A percentile compares a stretch with the other conserved stretches of the same genome.
These are phyloP conservation scores for Coniferiporia sulphurascens DNA, from an alignment of 1,284 basidiomycete genomes.

Conservation along the genomic window DNA sequence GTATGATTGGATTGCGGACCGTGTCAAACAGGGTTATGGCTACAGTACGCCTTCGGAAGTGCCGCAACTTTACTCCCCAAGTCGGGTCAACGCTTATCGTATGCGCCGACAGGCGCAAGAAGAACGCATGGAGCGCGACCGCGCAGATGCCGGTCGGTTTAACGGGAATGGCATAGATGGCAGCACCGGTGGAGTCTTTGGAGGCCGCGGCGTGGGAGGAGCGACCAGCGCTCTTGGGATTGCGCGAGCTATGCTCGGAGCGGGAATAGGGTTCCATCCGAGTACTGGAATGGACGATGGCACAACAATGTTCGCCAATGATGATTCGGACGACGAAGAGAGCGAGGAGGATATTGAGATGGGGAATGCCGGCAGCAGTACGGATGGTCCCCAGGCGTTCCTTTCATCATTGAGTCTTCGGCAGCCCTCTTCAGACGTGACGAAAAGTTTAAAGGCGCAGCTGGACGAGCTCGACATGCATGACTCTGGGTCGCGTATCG, in stretches of 20 bases:
- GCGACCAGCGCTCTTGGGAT: constrained; percentile 4
- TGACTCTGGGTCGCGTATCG: constrained; percentile 22
- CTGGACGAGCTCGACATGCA: constrained; percentile 48
- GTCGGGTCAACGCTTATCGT: constrained; percentile 54
- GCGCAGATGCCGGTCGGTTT: constrained; percentile 15
- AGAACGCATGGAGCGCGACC: constrained; percentile 47
- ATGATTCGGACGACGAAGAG: constrained; percentile 47
- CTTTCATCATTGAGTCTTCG: constrained; percentile 13
- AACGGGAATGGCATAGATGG: background rate
- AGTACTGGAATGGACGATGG: constrained; percentile 45
- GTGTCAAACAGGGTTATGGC: constrained; percentile 72
- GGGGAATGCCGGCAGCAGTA: constrained; percentile 24
- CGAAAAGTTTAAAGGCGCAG: constrained; percentile 52
- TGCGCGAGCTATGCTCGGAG: constrained; percentile 35
- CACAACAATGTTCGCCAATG: constrained; percentile 52
- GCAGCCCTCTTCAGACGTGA: constrained; percentile 34
- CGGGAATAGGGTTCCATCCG: constrained; percentile 55
- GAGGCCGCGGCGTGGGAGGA: constrained; percentile 6
- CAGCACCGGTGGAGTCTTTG: constrained; percentile 8
- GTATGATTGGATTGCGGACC: constrained; percentile 87
- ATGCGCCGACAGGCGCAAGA: constrained; percentile 49
- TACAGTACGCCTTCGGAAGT: constrained; percentile 65
- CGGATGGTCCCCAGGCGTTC: constrained; percentile 21
- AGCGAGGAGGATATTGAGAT: constrained; percentile 23
- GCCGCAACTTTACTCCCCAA: constrained; percentile 65